Base-by-base conservation (phyloP, 73 alveolate species). In the Durusdinium trenchii region DNA sequence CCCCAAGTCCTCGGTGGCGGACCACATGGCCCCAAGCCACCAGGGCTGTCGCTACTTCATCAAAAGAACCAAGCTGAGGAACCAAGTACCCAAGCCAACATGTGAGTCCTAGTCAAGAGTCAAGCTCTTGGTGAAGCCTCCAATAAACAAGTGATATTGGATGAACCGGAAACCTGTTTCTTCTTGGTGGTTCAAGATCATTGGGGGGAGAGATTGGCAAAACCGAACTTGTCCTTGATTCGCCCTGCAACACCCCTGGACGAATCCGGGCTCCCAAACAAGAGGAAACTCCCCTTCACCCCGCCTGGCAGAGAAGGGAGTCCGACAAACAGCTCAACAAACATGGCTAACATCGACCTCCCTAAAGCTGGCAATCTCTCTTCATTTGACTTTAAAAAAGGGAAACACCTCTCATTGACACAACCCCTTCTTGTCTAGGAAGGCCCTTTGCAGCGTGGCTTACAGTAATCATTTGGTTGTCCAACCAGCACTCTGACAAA, bases 261-360 rank as follows among this genome's bases (percentile, higher is more conserved):
- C 84, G 40, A 73, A 9, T 4, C 69, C 26, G 69, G 30, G 71
- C 51, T 38, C 51, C 32, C 51, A n/a, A 51, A 45, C 90, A 81
- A 93, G 47, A 30, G 99, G 99, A 48, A 93, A 93, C 93, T 93
- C 99, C 6, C 83, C 87, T 67, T 93, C 99, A 32, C 99, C 99
- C 7, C 99, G 92, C 95, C 78, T 84, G 42, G 42, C 79, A 16
- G 45, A 16, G n/a, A 16, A 64, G 79, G 42, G 42, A 28, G 6
- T 64, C 79, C 42, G 79, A 64, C 42, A 6, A 6, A 28, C 38
- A 9, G 12, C 6, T 23, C 10, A 9, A 26, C 23, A 64, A 32
- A 18, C 12, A 9, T 16, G 79, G 45, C 45, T 6, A 28, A 64
- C 12, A 64, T 54, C 64, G 20, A 9, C 20, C 28, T 9, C 28